Evolutionary conservation across 2,329 filamentous ascomycete genomes (phyloP), one percentile per base, ranked within the genome.

Genomic region (Penicillium sp.): DNA sequence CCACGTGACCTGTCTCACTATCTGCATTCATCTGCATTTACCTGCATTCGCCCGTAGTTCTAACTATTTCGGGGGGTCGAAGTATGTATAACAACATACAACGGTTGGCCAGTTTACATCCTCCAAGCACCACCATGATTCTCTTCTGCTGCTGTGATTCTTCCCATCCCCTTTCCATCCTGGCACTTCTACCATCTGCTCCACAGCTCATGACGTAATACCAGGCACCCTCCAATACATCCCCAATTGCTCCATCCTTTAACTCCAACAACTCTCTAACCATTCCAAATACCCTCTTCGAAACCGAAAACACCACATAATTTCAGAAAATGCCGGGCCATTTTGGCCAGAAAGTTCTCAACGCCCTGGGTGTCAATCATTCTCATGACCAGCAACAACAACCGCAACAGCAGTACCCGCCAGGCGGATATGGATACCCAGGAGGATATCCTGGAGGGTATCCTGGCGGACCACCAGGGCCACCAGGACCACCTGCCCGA

Each of bases 271-370:
- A n/a, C n/a, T n/a, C n/a, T n/a, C n/a, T n/a, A n/a, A n/a, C n/a
- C n/a, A n/a, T n/a, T n/a, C n/a, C n/a, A n/a, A n/a, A n/a, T n/a
- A n/a, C n/a, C n/a, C 24, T 28, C 10, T 28, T 28, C 24, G 10
- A 28, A 10, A 5, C 5, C 24, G 5, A 28, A 10, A 28, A 36
- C 14, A 34, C 9, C 11, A 18, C 48, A 4, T n/a, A 8, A 10
- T 18, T 5, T 6, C 7, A 43, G 28, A 9, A 23, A 44, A 70
- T 70, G 66, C 62, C 65, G 14, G 66, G 63, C 45, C 58, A 64
- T 14, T 52, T 72, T 5, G 66, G 68, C 18, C 69, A 72, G 28
- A 72, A 70, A 52, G 60, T 72, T 21, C 61, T 72, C 37, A 67
- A 70, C 16, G 62, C 58, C 21, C 51, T 72, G 3, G 67, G 69